Percentiles rank a stretch among this genome's conserved stretches.
These are phyloP conservation scores for Colletotrichum kahawae DNA, from an alignment of 2,329 filamentous ascomycete species.

Conservation along the genomic window DNA sequence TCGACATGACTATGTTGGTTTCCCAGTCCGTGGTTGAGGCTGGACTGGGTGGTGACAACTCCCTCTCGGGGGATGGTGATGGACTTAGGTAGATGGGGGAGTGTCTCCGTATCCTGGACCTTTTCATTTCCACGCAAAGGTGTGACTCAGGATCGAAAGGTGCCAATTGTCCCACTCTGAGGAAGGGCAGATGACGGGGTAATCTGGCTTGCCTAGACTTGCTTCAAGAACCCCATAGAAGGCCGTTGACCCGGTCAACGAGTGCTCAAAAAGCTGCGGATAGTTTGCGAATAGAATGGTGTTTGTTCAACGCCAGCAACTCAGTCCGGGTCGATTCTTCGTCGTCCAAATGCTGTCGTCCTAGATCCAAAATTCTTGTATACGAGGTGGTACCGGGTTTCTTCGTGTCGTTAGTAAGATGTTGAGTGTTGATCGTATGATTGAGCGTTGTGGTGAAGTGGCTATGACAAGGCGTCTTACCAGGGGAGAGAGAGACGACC, in stretches of 20 bases:
- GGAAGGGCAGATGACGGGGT: neutral
- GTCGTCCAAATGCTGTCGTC: neutral
- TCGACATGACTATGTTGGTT: constrained; percentile 47
- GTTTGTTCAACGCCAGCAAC: neutral
- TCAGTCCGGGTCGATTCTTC: neutral
- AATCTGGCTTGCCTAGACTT: neutral
- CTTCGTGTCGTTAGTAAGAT: neutral
- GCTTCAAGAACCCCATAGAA: neutral
- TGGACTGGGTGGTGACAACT: constrained; percentile 45
- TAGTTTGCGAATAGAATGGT: neutral
- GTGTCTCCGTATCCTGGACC: constrained; percentile 47
- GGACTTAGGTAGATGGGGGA: constrained; percentile 49
- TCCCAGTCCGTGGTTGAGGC: constrained; percentile 51
- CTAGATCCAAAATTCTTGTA: neutral
- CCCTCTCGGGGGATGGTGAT: constrained; percentile 42
- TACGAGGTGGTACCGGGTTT: neutral
- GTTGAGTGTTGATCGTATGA: neutral
- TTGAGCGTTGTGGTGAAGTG: neutral
- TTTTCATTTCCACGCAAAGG: constrained; percentile 45
- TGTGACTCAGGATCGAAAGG: neutral
- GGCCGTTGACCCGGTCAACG: neutral
- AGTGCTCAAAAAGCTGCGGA: neutral
- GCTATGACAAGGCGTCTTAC: neutral
- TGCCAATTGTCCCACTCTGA: neutral
- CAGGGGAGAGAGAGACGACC: neutral